Base-by-base conservation (phyloP, 2,329 filamentous ascomycete genomes). In the Arthrobotrys entomopaga region DNA sequence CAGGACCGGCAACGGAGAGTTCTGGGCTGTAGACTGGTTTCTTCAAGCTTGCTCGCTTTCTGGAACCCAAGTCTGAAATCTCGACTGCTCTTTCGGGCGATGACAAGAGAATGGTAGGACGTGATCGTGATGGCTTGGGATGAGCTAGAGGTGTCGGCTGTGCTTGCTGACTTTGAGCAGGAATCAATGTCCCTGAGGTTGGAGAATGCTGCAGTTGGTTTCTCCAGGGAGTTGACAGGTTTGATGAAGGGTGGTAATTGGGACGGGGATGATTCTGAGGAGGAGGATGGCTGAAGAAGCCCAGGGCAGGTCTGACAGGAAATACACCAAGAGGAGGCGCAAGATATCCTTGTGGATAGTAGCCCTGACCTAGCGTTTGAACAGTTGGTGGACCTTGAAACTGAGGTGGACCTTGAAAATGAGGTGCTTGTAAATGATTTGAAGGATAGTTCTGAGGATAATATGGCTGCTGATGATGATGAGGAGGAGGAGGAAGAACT, bases 21-120 rank as follows among this genome's bases (percentile, higher is more conserved):
- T 46, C 16, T 13, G 42, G 16, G 11, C 46, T 50, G 46, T 8
- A 34, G 6, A 50, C 46, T 19, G 3, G n/a, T 5, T 50, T 19
- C 20, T 50, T 50, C 15, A 22, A 11, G 19, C 46, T 50, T 6
- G 49, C 52, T 22, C 52, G 60, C 22, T 24, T 65, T 29, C 15
- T 24, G 11, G 26, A 40, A n/a, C 10, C 13, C 40, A 57, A 46
- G 20, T 40, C 19, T 19, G n/a, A 19, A 50, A 22, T 50, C 20
- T 50, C 16, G 46, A n/a, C 16, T 15, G 15, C 20, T 20, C 16
- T n/a, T 54, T 19, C 19, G 15, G 48, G 20, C 22, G 46, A 16
- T 6, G 29, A 24, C 5, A 52, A 10, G 29, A 42, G 7, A 26
- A 53, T n/a, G 8, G 46, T 42, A 2, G 34, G 34, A 22, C 19